These are phyloP conservation scores for Boletus coffeatus DNA, from an alignment of 1,284 basidiomycete species.

Conservation along the genomic window DNA sequence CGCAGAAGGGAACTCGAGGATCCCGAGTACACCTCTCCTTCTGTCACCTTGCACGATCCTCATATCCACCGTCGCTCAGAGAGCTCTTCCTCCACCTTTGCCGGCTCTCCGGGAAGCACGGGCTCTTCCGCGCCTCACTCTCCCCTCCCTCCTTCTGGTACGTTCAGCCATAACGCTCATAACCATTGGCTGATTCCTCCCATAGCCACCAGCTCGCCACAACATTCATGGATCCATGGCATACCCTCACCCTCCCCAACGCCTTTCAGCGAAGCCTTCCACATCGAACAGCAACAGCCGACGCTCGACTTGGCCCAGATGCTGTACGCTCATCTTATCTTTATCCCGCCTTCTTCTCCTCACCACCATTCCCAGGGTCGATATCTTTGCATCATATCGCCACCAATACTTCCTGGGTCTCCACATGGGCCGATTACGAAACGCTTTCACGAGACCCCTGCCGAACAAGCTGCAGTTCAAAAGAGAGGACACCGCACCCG, in stretches of 20 bases:
- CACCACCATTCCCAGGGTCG: slow-evolving; percentile 41
- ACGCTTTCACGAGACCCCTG: slow-evolving; percentile 44
- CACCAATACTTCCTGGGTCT: slow-evolving; percentile 67
- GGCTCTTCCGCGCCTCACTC: slow-evolving; percentile 57
- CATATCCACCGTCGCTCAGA: slow-evolving; percentile 47
- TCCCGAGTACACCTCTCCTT: slow-evolving; percentile 49
- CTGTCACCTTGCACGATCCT: slow-evolving; percentile 49
- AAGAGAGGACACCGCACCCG: background rate
- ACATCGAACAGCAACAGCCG: slow-evolving; percentile 47
- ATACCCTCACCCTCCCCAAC: slow-evolving; percentile 44
- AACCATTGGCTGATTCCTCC: slow-evolving; percentile 3
- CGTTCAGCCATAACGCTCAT: slow-evolving; percentile 25
- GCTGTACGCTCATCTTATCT: slow-evolving; percentile 42
- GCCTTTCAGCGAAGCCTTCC: slow-evolving; percentile 45
- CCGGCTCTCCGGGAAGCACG: slow-evolving; percentile 50
- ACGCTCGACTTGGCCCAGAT: slow-evolving; percentile 59
- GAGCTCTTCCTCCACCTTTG: slow-evolving; percentile 58
- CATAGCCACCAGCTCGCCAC: slow-evolving; percentile 26
- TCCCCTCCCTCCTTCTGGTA: slow-evolving; percentile 52
- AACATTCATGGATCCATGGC: slow-evolving; percentile 29
- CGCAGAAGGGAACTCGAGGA: slow-evolving; percentile 55
- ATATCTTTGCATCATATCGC: slow-evolving; percentile 70
- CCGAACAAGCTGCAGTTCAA: slow-evolving; percentile 30
- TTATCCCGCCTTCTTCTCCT: slow-evolving; percentile 6
- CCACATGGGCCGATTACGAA: slow-evolving; percentile 57